Evolutionary conservation across 805 yeast genomes (phyloP).

Genomic region (Nakazawaea holstii): DNA sequence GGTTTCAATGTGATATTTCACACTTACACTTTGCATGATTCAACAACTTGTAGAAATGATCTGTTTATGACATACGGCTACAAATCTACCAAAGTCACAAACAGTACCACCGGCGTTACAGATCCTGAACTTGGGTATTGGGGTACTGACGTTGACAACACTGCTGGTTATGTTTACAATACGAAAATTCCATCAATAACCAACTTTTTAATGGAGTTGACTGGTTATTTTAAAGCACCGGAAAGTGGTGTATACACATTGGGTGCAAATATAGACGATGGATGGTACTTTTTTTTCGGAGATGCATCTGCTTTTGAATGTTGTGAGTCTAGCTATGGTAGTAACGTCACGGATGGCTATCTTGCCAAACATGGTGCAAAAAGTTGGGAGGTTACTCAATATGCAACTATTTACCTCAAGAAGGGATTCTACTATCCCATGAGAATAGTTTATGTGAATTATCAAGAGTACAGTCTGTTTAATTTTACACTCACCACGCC

Average conservation of each 20-base stretch:
- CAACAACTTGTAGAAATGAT: no score
- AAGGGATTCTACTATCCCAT: neutral
- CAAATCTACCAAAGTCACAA: no score
- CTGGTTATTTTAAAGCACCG: neutral
- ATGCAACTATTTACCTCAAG: neutral
- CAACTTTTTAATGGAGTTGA: neutral
- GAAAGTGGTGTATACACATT: neutral
- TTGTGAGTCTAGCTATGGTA: no score
- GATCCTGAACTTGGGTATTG: no score
- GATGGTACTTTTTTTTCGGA: neutral
- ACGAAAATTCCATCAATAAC: no score
- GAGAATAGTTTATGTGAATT: neutral
- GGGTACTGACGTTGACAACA: no score
- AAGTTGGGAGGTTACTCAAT: neutral
- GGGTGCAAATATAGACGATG: neutral
- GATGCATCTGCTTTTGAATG: neutral
- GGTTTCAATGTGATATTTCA: no score
- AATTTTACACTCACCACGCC: neutral
- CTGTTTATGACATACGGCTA: no score
- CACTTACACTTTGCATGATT: no score
- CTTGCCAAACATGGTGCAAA: neutral
- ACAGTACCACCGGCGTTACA: no score
- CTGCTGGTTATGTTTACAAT: no score
- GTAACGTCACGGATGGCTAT: neutral
- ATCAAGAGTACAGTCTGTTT: conserved; percentile 15